phyloP scores from a whole-genome alignment of 2,329 filamentous ascomycete genomes.

The Xylaria sp. region DNA sequence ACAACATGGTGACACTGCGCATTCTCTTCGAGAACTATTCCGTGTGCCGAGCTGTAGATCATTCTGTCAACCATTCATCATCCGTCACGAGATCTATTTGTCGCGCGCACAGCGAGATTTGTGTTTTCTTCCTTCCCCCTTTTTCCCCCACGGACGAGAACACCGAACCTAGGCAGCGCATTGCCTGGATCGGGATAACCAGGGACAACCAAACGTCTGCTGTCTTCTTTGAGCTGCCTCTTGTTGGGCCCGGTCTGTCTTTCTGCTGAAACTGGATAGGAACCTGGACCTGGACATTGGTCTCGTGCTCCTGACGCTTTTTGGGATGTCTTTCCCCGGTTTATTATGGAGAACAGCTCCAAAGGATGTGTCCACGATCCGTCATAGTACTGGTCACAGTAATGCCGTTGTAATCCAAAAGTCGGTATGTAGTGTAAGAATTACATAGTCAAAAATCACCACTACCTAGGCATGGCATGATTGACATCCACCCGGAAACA shows the following conservation, averaged over 20 bases:
- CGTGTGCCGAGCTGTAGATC: conserved; percentile 31
- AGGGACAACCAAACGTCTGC: neutral
- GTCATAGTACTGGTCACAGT: neutral
- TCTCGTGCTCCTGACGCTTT: conserved; percentile 9
- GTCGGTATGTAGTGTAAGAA: conserved; percentile 27
- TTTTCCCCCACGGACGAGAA: neutral
- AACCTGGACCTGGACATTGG: neutral
- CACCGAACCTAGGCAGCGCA: neutral
- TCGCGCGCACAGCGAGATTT: neutral
- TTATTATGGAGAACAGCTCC: conserved; percentile 9
- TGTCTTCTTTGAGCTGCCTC: neutral
- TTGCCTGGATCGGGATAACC: neutral
- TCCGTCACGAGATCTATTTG: conserved; percentile 35
- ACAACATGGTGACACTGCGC: conserved; percentile 1
- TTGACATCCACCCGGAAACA: conserved; percentile 23
- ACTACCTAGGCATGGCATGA: neutral
- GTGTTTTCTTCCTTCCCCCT: neutral
- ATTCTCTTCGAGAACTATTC: conserved; percentile 32
- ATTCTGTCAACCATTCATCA: conserved; percentile 18
- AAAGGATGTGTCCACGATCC: conserved; percentile 4
- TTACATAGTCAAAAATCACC: conserved; percentile 28
- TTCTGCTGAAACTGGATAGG: neutral
- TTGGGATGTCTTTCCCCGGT: neutral
- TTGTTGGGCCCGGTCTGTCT: too few species aligned
- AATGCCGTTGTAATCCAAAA: conserved; percentile 18